Base-by-base conservation (phyloP, 495 filamentous ascomycete species). In the Trichocladium antarcticum region DNA sequence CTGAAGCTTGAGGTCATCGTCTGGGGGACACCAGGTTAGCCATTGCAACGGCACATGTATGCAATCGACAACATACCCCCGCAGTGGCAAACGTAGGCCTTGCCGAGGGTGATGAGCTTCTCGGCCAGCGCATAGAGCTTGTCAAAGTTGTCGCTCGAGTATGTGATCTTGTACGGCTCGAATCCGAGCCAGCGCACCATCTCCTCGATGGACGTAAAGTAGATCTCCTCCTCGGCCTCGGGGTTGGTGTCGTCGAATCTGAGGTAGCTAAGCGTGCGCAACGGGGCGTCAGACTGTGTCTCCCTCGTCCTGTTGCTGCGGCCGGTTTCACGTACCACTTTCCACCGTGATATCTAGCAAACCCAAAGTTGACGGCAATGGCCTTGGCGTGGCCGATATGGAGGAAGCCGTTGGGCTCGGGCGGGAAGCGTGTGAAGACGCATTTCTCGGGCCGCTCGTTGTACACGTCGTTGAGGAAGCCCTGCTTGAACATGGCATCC, bases 321-420 rank as follows among this genome's bases (percentile, higher is more conserved):
- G 15, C 0, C 12, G 12, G n/a, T 11, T 16, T 49, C 44, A 70
- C 55, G 57, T 70, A 68, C 59, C 72, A 72, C 47, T 84, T 70
- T 45, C 93, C 93, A 11, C 83, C 82, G 63, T 95, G 83, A 58
- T 83, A 80, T 55, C 77, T 80, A 10, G 92, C 92, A 67, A 95
- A 96, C 0, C 92, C 93, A 63, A 97, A 97, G 68, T 97, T 98
- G 58, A 97, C 77, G 0, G 87, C 80, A 66, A 98, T 96, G n/a
- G 92, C 92, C 70, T 97, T 97, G 54, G 81, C 81, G 63, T 97
- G 92, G 16, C 59, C 60, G 29, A 95, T 86, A 58, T 94, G 89
- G 12, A 94, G 77, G 64, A 74, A 84, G 47, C 81, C 81, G 56
- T 84, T 84, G 31, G 89, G 89, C 67, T 97, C 93, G 14, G 92